Evolutionary conservation across 106 monocot genomes (phyloP), one percentile per base, ranked within the genome.

Genomic region (Triglochin maritima): DNA sequence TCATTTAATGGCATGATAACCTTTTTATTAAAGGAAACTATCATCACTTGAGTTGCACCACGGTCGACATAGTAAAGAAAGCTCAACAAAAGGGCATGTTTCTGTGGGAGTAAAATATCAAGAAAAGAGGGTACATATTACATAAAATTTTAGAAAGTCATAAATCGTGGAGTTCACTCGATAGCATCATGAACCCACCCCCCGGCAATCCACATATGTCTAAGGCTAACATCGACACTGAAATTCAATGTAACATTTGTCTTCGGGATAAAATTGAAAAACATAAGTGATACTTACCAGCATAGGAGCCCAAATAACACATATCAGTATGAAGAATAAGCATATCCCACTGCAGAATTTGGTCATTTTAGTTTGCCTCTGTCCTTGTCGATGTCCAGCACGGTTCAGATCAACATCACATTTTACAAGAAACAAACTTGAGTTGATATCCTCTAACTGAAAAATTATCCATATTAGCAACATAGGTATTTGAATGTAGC

Each of bases 261-360:
- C 29, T 29, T 29, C 1, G 29, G 29, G 29, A 29, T 29, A 29
- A 29, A 49, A 49, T 52, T 52, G 52, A 52, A 52, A 52, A 11
- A 52, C 11, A 11, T 52, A 7, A 50, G 11, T 63, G 41, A 63
- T 44, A 46, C 17, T 13, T 85, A 96, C 95, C 87, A 90, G 61
- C 95, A 96, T 96, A 68, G 95, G 95, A 17, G 95, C 95, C 95
- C 95, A 96, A 48, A 96, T 96, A 70, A 96, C 90, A 81, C 95
- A 90, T 60, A 96, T 90, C 47, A 96, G 59, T 78, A 96, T 76
- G 59, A 83, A 85, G 76, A 96, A 90, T 66, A 96, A 79, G 74
- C 90, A 90, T 68, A 96, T 87, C 17, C 95, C 95, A 70, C 83
- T 90, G 79, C 85, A 87, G 69, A 87, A 96, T 77, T 96, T 96